Evolutionary conservation across 2,329 filamentous ascomycete species (phyloP).

Genomic region (Pseudogymnoascus sp.): DNA sequence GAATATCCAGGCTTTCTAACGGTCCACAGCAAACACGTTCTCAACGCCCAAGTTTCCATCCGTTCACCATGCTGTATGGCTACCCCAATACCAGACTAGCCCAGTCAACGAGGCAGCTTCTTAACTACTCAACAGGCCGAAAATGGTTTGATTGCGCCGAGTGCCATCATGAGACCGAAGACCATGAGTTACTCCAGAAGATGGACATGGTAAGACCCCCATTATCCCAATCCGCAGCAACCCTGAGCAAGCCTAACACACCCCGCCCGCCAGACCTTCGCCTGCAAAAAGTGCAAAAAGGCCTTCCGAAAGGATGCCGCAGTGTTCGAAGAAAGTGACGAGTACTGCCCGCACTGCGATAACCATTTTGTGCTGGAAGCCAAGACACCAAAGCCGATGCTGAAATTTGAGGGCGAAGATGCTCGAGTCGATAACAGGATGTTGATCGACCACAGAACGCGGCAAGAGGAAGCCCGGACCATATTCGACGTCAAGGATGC

Average conservation of each 20-base stretch:
- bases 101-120: neutral
- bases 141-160: slow-evolving; percentile 99
- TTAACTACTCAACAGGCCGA: slow-evolving; percentile 48
- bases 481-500: slow-evolving; percentile 74
- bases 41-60: slow-evolving; percentile 96
- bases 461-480: slow-evolving; percentile 48
- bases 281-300: slow-evolving; percentile 98
- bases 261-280: slow-evolving; percentile 52
- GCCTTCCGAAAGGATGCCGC: slow-evolving; percentile 90
- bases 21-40: slow-evolving; percentile 76
- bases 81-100: neutral
- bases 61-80: slow-evolving; percentile 86
- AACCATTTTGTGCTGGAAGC: slow-evolving; percentile 97
- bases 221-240: slow-evolving; percentile 3
- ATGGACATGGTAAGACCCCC: slow-evolving; percentile 64
- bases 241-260: slow-evolving; percentile 8
- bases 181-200: slow-evolving; percentile 67
- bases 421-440: slow-evolving; percentile 79
- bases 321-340: slow-evolving; percentile 93
- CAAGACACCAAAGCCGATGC: slow-evolving; percentile 69
- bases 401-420: slow-evolving; percentile 90
- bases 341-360: slow-evolving; percentile 98
- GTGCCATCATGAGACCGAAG: slow-evolving; percentile 78
- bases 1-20: neutral
- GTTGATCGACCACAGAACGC: slow-evolving; percentile 82